Conservation (phyloP, 2,329 filamentous ascomycete genomes). For the Penicillium vulpinum region DNA sequence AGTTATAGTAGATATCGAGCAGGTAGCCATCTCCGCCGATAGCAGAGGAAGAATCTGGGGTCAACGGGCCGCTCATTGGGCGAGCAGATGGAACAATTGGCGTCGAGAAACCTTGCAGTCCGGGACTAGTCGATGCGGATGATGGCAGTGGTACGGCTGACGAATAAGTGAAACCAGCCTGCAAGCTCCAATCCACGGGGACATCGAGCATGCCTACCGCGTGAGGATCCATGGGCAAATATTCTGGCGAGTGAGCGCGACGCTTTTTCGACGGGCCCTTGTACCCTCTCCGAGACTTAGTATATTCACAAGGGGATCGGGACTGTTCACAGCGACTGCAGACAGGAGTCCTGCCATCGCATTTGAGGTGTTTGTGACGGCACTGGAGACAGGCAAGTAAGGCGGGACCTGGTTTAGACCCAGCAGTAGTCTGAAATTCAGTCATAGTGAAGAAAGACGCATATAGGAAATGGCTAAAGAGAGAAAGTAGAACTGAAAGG, state of each 20-base stretch:
- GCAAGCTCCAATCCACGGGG: conserved; percentile 41
- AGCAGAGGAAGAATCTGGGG: conserved; percentile 39
- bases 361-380: conserved; percentile 69
- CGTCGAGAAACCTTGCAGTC: conserved; percentile 20
- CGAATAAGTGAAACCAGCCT: conserved; percentile 36
- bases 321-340: conserved; percentile 66
- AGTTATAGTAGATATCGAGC: conserved; percentile 57
- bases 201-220: conserved; percentile 32
- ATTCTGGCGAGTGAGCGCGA: conserved; percentile 39
- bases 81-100: conserved; percentile 20
- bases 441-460: conserved; percentile 24
- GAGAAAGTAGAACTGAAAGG: background rate
- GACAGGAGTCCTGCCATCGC: conserved; percentile 65
- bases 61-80: conserved; percentile 30
- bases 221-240: conserved; percentile 53
- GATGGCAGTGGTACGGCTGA: conserved; percentile 26
- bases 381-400: conserved; percentile 52
- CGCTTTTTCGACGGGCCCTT: conserved; percentile 63
- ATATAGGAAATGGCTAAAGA: conserved; percentile 4
- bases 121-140: conserved; percentile 28
- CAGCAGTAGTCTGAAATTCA: conserved; percentile 24
- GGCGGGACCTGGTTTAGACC: conserved; percentile 36
- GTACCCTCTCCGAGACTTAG: conserved; percentile 73
- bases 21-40: conserved; percentile 42
- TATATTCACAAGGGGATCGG: conserved; percentile 66